Conservation (phyloP, 2,329 filamentous ascomycete genomes). For the Zalaria obscura region DNA sequence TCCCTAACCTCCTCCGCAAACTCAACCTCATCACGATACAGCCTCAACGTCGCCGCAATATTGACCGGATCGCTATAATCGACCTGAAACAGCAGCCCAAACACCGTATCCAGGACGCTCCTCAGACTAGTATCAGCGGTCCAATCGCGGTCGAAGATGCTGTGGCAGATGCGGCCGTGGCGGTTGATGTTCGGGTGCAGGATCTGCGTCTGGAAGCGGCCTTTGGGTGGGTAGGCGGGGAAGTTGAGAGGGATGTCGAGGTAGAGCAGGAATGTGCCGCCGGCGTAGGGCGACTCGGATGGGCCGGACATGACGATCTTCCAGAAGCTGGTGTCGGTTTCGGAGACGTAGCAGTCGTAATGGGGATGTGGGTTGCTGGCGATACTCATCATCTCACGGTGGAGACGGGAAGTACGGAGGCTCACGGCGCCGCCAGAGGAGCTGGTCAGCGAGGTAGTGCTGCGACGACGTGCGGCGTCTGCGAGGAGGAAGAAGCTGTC, state of each 20-base stretch:
- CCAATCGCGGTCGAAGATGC: slow-evolving; percentile 22
- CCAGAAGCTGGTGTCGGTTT: slow-evolving; percentile 25
- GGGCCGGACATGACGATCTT: slow-evolving; percentile 25
- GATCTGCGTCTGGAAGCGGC: slow-evolving; percentile 22
- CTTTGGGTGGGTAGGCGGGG: slow-evolving; percentile 20
- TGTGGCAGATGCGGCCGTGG: slow-evolving; percentile 23
- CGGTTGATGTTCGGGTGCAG: slow-evolving; percentile 25
- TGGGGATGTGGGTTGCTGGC: slow-evolving; percentile 14
- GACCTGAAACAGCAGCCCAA: slow-evolving; percentile 19
- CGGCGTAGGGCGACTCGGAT: slow-evolving; percentile 16
- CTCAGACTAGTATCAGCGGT: slow-evolving; percentile 19
- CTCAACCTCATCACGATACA: slow-evolving; percentile 18
- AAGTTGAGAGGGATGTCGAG: slow-evolving; percentile 22
- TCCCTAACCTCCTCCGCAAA: slow-evolving; percentile 17
- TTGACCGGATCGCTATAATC: slow-evolving; percentile 20
- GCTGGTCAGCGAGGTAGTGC: neutral
- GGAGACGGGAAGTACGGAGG: slow-evolving; percentile 14
- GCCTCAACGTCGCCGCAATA: slow-evolving; percentile 18
- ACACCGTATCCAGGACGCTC: slow-evolving; percentile 19
- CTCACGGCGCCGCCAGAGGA: slow-evolving; percentile 9
- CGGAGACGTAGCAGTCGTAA: slow-evolving; percentile 25
- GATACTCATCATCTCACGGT: slow-evolving; percentile 21
- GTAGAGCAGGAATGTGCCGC: slow-evolving; percentile 21
- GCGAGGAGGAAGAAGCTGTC: slow-evolving; percentile 16
- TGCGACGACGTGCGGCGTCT: slow-evolving; percentile 1